These are phyloP conservation scores for Penicillium sp. DNA, from an alignment of 2,329 filamentous ascomycete genomes.

Conservation along the genomic window DNA sequence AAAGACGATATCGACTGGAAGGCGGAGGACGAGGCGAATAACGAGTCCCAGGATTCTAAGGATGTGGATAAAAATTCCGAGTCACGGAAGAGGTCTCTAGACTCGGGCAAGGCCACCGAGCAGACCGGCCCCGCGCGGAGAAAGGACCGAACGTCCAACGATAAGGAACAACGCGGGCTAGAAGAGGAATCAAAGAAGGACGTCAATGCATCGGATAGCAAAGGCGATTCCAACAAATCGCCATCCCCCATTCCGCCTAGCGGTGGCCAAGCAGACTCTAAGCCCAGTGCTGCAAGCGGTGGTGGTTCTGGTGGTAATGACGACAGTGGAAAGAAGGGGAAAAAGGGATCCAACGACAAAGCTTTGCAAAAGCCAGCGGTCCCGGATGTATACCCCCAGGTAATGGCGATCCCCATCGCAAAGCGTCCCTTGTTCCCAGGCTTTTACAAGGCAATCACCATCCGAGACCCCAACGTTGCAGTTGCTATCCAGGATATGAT, in stretches of 20 bases:
- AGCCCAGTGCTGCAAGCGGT: slow-evolving; percentile 60
- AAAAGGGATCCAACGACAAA: slow-evolving; percentile 69
- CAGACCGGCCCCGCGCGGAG: slow-evolving; percentile 42
- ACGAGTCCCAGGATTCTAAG: slow-evolving; percentile 38
- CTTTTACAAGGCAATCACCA: slow-evolving; percentile 98
- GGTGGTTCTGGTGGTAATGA: slow-evolving; percentile 57
- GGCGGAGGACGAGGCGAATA: slow-evolving; percentile 31
- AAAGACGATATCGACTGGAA: slow-evolving; percentile 37
- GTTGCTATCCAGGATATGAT: slow-evolving; percentile 95
- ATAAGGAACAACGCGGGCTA: slow-evolving; percentile 42
- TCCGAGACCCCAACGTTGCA: slow-evolving; percentile 88
- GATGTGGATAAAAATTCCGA: slow-evolving; percentile 51
- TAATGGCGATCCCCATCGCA: slow-evolving; percentile 95
- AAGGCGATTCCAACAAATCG: slow-evolving; percentile 55
- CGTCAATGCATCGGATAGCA: slow-evolving; percentile 44
- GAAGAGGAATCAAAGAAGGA: slow-evolving; percentile 49
- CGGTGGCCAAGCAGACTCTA: slow-evolving; percentile 43
- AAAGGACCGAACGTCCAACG: slow-evolving; percentile 41
- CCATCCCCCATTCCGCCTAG: slow-evolving; percentile 47
- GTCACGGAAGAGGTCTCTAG: slow-evolving; percentile 46
- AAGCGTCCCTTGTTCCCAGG: slow-evolving; percentile 93
- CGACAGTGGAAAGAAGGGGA: slow-evolving; percentile 71
- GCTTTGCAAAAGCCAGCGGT: slow-evolving; percentile 85
- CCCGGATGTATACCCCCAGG: slow-evolving; percentile 94
- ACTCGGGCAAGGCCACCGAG: slow-evolving; percentile 36